phyloP scores from a whole-genome alignment of 1,284 basidiomycete species.

The Rhodotorula glutinis region DNA sequence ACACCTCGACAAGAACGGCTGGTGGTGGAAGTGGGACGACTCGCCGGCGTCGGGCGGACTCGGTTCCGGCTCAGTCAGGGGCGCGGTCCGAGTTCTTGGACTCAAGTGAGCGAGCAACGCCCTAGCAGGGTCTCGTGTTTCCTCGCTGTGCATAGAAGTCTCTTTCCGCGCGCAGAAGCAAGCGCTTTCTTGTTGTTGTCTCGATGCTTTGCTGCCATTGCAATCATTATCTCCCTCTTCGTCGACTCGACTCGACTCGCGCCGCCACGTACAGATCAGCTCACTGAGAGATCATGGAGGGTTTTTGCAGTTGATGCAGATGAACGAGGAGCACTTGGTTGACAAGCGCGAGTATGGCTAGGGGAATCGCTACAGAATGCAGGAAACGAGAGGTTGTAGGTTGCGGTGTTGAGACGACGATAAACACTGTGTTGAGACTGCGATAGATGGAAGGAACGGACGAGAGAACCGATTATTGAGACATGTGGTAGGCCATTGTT shows the following conservation, averaged over 20 bases:
- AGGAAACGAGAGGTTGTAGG: not conserved
- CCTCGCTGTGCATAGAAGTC: too few relatives aligned
- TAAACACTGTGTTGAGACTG: not conserved
- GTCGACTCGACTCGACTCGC: too few relatives aligned
- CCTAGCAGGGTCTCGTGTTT: not conserved
- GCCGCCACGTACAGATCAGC: too few relatives aligned
- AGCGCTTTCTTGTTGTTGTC: too few relatives aligned
- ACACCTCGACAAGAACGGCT: constrained; percentile 46
- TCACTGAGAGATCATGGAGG: too few relatives aligned
- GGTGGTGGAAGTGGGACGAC: constrained; percentile 43
- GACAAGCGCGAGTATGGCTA: not conserved
- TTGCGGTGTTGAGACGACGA: constrained; percentile 10
- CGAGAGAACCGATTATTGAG: not conserved
- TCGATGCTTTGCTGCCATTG: too few relatives aligned
- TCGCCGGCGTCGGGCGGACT: constrained; percentile 20
- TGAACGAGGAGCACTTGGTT: not conserved
- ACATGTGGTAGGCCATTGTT: not conserved
- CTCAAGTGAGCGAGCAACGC: not conserved
- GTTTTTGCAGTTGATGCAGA: constrained; percentile 34
- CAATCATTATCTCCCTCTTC: too few relatives aligned
- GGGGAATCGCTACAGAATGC: too few relatives aligned
- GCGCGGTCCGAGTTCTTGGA: constrained; percentile 10
- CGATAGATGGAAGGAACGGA: not conserved
- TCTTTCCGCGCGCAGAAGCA: too few relatives aligned
- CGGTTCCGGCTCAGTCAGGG: not conserved